Evolutionary conservation across 2,329 filamentous ascomycete genomes (phyloP).

Genomic region (Colletotrichum endophyticum): DNA sequence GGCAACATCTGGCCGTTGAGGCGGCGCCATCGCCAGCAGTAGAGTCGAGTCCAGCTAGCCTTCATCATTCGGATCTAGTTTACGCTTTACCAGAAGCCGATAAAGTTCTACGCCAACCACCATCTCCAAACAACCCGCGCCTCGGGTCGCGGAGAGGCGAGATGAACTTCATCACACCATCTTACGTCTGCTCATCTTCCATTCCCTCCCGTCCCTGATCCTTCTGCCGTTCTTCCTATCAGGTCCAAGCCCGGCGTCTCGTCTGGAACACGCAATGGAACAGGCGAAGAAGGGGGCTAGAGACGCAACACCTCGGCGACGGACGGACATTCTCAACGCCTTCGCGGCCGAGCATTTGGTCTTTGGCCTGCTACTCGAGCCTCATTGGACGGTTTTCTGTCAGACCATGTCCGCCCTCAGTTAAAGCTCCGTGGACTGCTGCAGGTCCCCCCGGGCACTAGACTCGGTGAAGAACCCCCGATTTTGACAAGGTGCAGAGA

Average conservation of each 20-base stretch:
- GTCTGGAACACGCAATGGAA: slow-evolving; percentile 6
- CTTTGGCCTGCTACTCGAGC: not conserved
- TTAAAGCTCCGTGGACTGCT: not conserved
- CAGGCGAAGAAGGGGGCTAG: not conserved
- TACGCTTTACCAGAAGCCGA: not conserved
- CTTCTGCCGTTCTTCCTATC: not conserved
- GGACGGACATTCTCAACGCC: not conserved
- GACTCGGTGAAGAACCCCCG: not conserved
- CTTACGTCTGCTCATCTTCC: not conserved
- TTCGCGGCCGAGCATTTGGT: not conserved
- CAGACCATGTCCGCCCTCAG: slow-evolving; percentile 4
- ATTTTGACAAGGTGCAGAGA: not conserved
- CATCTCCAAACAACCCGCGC: not conserved
- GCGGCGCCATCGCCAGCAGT: not conserved
- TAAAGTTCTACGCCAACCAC: not conserved
- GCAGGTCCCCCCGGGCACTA: not conserved
- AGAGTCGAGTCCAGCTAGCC: not conserved
- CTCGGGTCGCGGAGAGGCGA: not conserved
- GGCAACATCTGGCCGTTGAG: not conserved
- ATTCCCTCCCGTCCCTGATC: not conserved
- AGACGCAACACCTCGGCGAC: not conserved
- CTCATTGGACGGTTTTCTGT: not conserved
- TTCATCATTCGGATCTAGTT: not conserved
- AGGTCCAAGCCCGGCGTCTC: not conserved
- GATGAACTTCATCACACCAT: not conserved